Conservation (phyloP, 1,284 basidiomycete genomes). For the Cryptococcus maquisensis region DNA sequence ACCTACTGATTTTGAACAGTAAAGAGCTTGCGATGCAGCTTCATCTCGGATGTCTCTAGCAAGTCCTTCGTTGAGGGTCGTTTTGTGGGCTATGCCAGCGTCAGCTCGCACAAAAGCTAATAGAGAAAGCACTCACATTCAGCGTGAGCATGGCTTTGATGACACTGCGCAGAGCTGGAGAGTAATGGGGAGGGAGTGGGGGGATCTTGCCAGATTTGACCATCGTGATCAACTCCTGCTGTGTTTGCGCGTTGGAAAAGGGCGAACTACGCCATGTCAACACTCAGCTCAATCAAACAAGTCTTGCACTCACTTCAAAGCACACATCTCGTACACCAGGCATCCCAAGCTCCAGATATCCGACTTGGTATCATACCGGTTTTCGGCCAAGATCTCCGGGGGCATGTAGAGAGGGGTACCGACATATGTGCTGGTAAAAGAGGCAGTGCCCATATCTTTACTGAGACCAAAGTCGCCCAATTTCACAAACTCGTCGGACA, state of each 20-base stretch:
- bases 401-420: constrained; percentile 99
- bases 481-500: constrained; percentile 62
- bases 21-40: constrained; percentile 44
- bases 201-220: constrained; percentile 46
- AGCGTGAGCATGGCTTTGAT: constrained; percentile 46
- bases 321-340: constrained; percentile 91
- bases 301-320: constrained; percentile 58
- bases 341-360: constrained; percentile 98
- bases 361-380: constrained; percentile 92
- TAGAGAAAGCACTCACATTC: constrained; percentile 26
- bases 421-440: constrained; percentile 93
- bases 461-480: constrained; percentile 94
- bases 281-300: background rate
- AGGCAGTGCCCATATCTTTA: constrained; percentile 79
- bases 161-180: constrained; percentile 33
- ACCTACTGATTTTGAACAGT: constrained; percentile 50
- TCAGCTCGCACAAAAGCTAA: background rate
- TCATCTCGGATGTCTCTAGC: constrained; percentile 48
- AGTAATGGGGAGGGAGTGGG: constrained; percentile 37
- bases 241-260: constrained; percentile 45
- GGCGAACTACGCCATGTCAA: constrained; percentile 34
- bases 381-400: constrained; percentile 92
- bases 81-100: constrained; percentile 31
- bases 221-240: constrained; percentile 44
- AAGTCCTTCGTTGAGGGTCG: constrained; percentile 46